phyloP scores from a whole-genome alignment of 2,329 filamentous ascomycete genomes.

The Claviceps arundinis region DNA sequence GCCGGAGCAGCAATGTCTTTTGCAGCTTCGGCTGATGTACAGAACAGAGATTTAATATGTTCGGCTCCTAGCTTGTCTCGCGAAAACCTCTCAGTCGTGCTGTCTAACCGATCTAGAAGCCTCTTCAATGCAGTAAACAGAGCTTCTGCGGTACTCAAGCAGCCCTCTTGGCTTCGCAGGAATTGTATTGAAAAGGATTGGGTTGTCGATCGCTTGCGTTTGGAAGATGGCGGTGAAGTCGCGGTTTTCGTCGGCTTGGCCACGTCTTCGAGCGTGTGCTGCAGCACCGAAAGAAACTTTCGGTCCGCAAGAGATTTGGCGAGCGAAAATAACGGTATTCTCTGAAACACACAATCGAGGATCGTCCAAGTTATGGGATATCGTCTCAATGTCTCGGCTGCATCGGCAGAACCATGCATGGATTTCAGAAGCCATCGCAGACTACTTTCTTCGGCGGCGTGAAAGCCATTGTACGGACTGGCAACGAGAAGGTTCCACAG shows the following conservation, averaged over 20 bases:
- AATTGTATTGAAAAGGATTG: constrained; percentile 25
- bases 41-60: constrained; percentile 45
- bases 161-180: constrained; percentile 26
- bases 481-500: constrained; percentile 37
- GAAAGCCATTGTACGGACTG: constrained; percentile 28
- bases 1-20: constrained; percentile 32
- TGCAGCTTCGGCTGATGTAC: constrained; percentile 32
- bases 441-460: constrained; percentile 42
- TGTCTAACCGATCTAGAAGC: constrained; percentile 32
- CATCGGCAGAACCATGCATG: constrained; percentile 35
- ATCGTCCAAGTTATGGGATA: constrained; percentile 49
- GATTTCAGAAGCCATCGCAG: constrained; percentile 51
- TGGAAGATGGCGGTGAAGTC: constrained; percentile 17
- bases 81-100: constrained; percentile 19
- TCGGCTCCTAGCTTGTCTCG: constrained; percentile 40
- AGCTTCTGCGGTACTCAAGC: constrained; percentile 32
- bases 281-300: constrained; percentile 52
- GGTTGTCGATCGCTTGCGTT: constrained; percentile 31
- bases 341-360: constrained; percentile 43
- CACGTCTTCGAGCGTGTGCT: constrained; percentile 50
- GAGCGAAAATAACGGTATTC: constrained; percentile 56
- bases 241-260: constrained; percentile 20
- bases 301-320: constrained; percentile 60
- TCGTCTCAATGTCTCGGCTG: constrained; percentile 39
- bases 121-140: constrained; percentile 33